phyloP scores from a whole-genome alignment of 768 basidiomycete genomes.

The Phlegmacium glaucopus region DNA sequence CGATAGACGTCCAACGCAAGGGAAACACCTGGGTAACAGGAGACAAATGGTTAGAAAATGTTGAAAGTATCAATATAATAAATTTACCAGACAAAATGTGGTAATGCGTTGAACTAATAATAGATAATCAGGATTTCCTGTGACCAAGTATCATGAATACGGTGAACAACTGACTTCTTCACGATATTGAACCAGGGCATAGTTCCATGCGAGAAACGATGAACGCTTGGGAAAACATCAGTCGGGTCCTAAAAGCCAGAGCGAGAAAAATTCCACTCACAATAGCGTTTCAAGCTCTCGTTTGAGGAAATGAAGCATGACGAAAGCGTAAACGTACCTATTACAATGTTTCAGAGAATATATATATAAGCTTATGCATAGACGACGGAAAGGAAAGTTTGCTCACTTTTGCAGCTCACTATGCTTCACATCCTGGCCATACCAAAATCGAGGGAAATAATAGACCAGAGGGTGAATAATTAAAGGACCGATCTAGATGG shows the following conservation, averaged over 20 bases:
- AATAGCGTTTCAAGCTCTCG: conserved; percentile 92
- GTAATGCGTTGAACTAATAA: conserved; percentile 81
- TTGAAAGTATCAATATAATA: not conserved
- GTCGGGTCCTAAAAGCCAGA: not conserved
- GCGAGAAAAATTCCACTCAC: conserved; percentile 37
- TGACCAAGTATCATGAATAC: no score
- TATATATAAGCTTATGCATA: not conserved
- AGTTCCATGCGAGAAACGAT: conserved; percentile 93
- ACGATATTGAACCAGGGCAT: conserved; percentile 87
- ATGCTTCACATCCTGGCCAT: conserved; percentile 66
- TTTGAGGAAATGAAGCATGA: conserved; percentile 87
- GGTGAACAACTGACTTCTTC: conserved; percentile 65
- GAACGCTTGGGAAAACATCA: conserved; percentile 50
- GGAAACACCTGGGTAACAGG: conserved; percentile 49
- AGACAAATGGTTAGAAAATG: conserved; percentile 1
- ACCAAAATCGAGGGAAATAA: conserved; percentile 65
- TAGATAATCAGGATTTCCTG: not conserved
- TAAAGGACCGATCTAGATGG: conserved; percentile 73
- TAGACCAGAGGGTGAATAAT: conserved; percentile 87
- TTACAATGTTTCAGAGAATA: not conserved
- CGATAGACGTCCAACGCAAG: conserved; percentile 82
- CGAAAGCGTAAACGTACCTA: conserved; percentile 66
- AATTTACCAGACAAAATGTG: conserved; percentile 65
- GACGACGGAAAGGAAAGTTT: conserved; percentile 28
- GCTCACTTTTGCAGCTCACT: conserved; percentile 66